Conservation (phyloP, 2,329 filamentous ascomycete genomes). For the Coniochaeta sp. region DNA sequence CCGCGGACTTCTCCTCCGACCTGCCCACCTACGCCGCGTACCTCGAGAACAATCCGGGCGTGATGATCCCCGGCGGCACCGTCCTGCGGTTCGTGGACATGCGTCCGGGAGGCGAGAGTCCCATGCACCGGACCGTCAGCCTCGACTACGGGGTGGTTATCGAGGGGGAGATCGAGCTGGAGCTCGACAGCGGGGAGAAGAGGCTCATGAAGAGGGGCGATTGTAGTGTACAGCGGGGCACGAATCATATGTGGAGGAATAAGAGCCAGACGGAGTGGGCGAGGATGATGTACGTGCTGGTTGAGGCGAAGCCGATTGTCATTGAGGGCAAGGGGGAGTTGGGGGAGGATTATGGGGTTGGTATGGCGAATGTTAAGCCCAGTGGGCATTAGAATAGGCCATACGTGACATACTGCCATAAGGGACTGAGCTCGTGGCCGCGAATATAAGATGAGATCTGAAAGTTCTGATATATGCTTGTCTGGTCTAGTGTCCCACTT, state of each 20-base stretch:
- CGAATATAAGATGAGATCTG: too few relatives aligned
- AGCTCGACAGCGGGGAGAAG: slow-evolving; percentile 37
- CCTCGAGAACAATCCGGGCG: slow-evolving; percentile 36
- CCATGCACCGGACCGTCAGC: slow-evolving; percentile 40
- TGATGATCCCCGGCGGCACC: slow-evolving; percentile 36
- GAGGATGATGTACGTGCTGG: slow-evolving; percentile 29
- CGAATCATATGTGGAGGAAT: slow-evolving; percentile 36
- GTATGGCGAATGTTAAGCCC: neutral
- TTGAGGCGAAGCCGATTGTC: slow-evolving; percentile 18
- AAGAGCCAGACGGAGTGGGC: slow-evolving; percentile 30
- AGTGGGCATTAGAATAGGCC: neutral
- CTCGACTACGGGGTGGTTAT: slow-evolving; percentile 43
- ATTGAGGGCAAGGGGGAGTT: slow-evolving; percentile 14
- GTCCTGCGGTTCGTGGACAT: slow-evolving; percentile 40
- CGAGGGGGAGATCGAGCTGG: slow-evolving; percentile 40
- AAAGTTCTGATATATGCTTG: too few relatives aligned
- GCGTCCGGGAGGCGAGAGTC: slow-evolving; percentile 26
- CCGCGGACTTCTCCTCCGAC: slow-evolving; percentile 40
- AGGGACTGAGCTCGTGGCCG: too few relatives aligned
- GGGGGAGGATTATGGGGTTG: slow-evolving; percentile 17
- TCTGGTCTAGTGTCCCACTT: too few relatives aligned
- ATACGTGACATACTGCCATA: too few relatives aligned
- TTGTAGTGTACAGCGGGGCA: slow-evolving; percentile 39
- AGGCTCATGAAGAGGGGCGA: slow-evolving; percentile 36
- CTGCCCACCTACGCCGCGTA: slow-evolving; percentile 35